Base-by-base conservation (phyloP, 2,329 filamentous ascomycete species). In the Diaporthe sp. region DNA sequence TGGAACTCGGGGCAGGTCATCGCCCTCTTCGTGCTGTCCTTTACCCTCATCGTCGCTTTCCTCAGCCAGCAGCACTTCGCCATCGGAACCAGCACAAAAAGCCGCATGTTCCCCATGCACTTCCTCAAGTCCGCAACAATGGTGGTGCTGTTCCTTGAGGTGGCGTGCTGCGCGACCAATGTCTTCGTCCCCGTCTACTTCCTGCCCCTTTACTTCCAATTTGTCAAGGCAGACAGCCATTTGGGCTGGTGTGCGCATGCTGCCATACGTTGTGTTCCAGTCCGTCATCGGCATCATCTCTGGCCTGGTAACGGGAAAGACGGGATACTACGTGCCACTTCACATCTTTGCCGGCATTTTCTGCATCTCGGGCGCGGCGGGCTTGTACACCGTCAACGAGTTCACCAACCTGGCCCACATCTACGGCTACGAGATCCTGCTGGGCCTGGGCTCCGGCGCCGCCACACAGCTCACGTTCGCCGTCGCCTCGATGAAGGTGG, bases 201-300 rank as follows among this genome's bases (percentile, higher is more conserved):
- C 77, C 84, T 88, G 8, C 88, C 88, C 0, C 79, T 90, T 0
- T 87, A 84, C 79, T 90, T 90, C 79, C 85, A 88, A 76, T 90
- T 89, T 78, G 83, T 83, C 0, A 80, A 81, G 1, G 84, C 83
- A 7, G 87, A 88, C 57, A 0, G 81, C 86, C 0, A 78, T 88
- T 3, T 75, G 84, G 19, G 83, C 86, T 13, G 86, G 80, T 0
- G 82, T 86, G 0, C 80, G 83, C 13, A 79, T 88, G 1, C 79
- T 88, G 9, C 85, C 87, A 0, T 82, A 86, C 70, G 84, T 87
- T 53, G 49, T 53, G 0, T 31, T 55, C 4, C 51, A 17, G n/a
- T 55, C 53, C 53, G 12, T 31, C 4, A 55, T 55, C 53, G 53
- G 53, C 25, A 55, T 55, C n/a, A n/a, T 55, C 6, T 55, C 53